Conservation (phyloP, 352 stramenopile species). For the Phytopythium sindhum region DNA sequence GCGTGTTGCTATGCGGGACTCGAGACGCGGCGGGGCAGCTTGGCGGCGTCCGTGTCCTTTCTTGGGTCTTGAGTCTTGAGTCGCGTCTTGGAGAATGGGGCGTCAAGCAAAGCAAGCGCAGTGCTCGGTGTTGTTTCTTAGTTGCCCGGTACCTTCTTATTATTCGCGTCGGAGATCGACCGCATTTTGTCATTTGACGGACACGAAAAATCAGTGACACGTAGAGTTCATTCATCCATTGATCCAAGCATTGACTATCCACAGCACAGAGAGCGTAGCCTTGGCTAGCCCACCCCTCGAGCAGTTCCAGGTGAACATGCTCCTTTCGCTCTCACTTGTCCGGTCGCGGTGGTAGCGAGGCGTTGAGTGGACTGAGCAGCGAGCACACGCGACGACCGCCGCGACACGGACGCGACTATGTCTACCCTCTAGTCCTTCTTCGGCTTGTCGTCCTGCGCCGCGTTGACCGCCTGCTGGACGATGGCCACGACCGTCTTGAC, state of each 20-base stretch:
- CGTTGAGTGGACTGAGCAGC: background rate
- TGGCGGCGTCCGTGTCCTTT: too few species aligned
- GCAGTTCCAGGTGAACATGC: background rate
- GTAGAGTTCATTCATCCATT: background rate
- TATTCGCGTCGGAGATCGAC: too few species aligned
- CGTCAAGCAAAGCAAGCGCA: background rate
- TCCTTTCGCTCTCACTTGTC: background rate
- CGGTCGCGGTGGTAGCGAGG: background rate
- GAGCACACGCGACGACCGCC: background rate
- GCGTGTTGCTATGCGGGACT: too few species aligned
- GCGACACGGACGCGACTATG: background rate
- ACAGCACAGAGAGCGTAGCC: background rate
- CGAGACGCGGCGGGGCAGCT: too few species aligned
- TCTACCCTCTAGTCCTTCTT: constrained; percentile 57
- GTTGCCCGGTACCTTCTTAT: too few species aligned
- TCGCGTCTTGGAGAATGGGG: background rate
- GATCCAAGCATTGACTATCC: background rate
- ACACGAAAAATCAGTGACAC: background rate
- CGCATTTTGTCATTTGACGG: too few species aligned
- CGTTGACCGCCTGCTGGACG: constrained; percentile 58
- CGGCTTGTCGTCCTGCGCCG: constrained; percentile 46
- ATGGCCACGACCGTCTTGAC: constrained; percentile 75
- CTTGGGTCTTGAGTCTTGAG: too few species aligned
- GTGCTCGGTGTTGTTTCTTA: too few species aligned
- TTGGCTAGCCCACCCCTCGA: background rate